Base-by-base conservation (phyloP, 1,139 yeast species). In the Geotrichum siamense region DNA sequence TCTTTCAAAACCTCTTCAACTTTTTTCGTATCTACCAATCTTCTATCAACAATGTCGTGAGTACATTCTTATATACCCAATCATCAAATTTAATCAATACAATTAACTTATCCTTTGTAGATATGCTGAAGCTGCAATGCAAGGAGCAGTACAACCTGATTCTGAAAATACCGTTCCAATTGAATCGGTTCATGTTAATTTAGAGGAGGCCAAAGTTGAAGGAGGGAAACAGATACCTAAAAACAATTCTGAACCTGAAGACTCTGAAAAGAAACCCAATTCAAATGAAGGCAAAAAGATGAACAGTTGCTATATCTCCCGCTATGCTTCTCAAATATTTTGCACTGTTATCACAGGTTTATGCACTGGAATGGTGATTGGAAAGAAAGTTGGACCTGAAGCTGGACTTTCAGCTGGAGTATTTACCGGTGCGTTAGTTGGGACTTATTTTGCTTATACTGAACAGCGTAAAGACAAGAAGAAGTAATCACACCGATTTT, bases 101-200 rank as follows among this genome's bases (percentile, higher is more conserved):
- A n/a, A n/a, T n/a, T 12, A 28, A 8, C 8, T 28, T 9, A 8
- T 13, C 15, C 19, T 20, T 3, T 35, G n/a, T 23, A 44, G 48
- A 35, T 50, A 48, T 45, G 51, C 48, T 30, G 53, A 50, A 26
- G 53, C 53, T 28, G 48, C 53, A 26, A 41, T 42, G 28, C 32
- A 42, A 22, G 53, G 50, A 20, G 49, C 51, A n/a, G 48, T 47
- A 22, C 45, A 48, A 33, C 38, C 50, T 26, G 51, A 47, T 28
- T 41, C 44, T 30, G 50, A 48, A 33, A 37, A 49, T 40, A 43
- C 49, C 19, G 43, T 51, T 13, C 54, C 55, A 13, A 41, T 50
- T 28, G 51, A 48, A 13, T 39, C 50, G 22, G 55, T 52, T 38
- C 49, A 51, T 33, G 45, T 52, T 26, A 45, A 48, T 10, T 39